Base-by-base conservation (phyloP, 768 basidiomycete genomes). In the Boletus insuetus region DNA sequence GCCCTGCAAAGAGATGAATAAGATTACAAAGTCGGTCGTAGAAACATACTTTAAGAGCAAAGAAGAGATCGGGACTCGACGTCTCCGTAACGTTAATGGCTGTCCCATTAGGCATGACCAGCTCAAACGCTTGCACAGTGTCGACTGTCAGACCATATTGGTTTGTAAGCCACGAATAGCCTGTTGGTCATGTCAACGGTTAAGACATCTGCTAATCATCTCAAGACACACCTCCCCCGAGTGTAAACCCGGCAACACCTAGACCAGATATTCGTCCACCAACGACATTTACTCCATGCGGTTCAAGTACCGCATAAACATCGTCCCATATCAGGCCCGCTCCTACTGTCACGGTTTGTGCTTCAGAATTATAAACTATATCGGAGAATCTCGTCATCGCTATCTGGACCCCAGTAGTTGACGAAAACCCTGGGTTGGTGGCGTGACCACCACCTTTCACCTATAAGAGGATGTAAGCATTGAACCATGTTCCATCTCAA, bases 381-480 rank as follows among this genome's bases (percentile, higher is more conserved):
- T 76, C 63, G 5, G 72, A 73, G 59, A 84, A 84, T 0, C 74
- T 68, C 16, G 59, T 59, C 82, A 85, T 80, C n/a, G 80, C 64
- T 20, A 85, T 83, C 6, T 80, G 80, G 6, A 86, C 77, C 11
- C 83, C 84, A 0, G 63, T 39, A 0, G 84, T 85, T 0, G 84
- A 86, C 0, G 82, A 82, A 58, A 84, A 83, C 0, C 78, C 78
- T 0, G 74, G 79, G 56, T 85, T 85, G 0, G 73, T 54, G 0
- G 78, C 50, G 59, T 86, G 85, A 0, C 85, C 83, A n/a, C 83
- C 82, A 19, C 82, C 78, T 65, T 84, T 85, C 22, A 86, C 76
- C 84, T 84, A 22, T 31, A n/a, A 7, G n/a, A 0, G 12, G 3
- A 9, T 6, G 13, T 9, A 16, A 32, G 9, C 12, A 1, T n/a